Evolutionary conservation across 148 eudicot genomes (phyloP).

Genomic region (Bassia scoparia): DNA sequence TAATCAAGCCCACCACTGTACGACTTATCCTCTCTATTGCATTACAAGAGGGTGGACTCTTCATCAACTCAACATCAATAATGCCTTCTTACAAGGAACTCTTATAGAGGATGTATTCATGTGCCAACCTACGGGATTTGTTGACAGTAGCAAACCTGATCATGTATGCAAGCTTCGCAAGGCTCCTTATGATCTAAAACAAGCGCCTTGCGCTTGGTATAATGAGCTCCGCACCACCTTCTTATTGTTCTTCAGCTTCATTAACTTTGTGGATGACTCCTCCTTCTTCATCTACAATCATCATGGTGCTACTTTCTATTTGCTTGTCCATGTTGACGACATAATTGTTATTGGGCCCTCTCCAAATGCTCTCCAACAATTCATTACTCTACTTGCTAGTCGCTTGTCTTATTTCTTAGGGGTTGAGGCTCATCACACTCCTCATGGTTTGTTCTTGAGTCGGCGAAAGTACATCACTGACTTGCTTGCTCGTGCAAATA

Average conservation of each 20-base stretch:
- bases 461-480: too few relatives aligned
- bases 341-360: too few relatives aligned
- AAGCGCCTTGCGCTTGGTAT: background rate
- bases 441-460: background rate
- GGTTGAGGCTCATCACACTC: background rate
- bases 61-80: background rate
- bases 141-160: background rate
- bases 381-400: background rate
- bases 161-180: conserved; percentile 5
- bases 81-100: conserved; percentile 6
- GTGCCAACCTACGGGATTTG: conserved; percentile 7
- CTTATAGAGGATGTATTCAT: too few relatives aligned
- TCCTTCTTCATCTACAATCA: background rate
- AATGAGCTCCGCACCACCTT: background rate
- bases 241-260: background rate
- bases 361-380: background rate
- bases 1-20: background rate
- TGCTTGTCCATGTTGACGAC: background rate
- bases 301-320: background rate
- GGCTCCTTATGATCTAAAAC: background rate
- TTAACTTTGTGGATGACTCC: background rate
- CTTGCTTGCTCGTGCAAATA: too few relatives aligned
- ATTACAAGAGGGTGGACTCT: background rate
- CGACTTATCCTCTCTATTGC: background rate
- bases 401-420: background rate